Conservation (phyloP, 2,329 filamentous ascomycete genomes). For the Blastomyces parvus region DNA sequence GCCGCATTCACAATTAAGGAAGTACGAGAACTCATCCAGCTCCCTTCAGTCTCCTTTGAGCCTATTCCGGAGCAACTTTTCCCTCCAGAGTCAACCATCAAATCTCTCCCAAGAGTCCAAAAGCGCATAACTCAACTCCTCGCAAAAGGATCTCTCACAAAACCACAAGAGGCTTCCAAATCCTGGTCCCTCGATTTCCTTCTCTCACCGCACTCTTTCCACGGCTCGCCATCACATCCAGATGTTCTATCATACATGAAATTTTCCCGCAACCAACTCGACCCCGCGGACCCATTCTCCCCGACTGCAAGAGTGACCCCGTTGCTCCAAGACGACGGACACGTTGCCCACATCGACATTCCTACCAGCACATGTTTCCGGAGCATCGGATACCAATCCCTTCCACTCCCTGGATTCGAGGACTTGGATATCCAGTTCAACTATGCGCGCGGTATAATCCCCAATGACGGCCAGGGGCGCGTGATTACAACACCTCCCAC, state of each 20-base stretch:
- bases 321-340: slow-evolving; percentile 15
- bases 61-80: slow-evolving; percentile 58
- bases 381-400: slow-evolving; percentile 89
- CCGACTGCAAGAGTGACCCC: slow-evolving; percentile 38
- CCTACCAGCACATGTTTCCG: slow-evolving; percentile 69
- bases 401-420: slow-evolving; percentile 62
- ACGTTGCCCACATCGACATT: slow-evolving; percentile 26
- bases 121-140: slow-evolving; percentile 74
- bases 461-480: slow-evolving; percentile 71
- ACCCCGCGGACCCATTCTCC: slow-evolving; percentile 45
- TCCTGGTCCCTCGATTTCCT: slow-evolving; percentile 82
- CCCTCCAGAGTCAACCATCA: slow-evolving; percentile 50
- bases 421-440: slow-evolving; percentile 73
- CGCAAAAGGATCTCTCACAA: slow-evolving; percentile 57
- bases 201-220: slow-evolving; percentile 64
- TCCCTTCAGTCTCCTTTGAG: slow-evolving; percentile 62
- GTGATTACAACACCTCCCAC: slow-evolving; percentile 41
- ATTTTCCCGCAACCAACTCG: slow-evolving; percentile 50
- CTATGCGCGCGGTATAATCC: slow-evolving; percentile 60
- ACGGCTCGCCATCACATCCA: slow-evolving; percentile 39
- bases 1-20: slow-evolving; percentile 96
- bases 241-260: slow-evolving; percentile 52
- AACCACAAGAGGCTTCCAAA: slow-evolving; percentile 44
- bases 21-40: slow-evolving; percentile 72
- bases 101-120: slow-evolving; percentile 62